Evolutionary conservation across 108 stramenopile species (phyloP).

Genomic region (Nitzschia sp.): DNA sequence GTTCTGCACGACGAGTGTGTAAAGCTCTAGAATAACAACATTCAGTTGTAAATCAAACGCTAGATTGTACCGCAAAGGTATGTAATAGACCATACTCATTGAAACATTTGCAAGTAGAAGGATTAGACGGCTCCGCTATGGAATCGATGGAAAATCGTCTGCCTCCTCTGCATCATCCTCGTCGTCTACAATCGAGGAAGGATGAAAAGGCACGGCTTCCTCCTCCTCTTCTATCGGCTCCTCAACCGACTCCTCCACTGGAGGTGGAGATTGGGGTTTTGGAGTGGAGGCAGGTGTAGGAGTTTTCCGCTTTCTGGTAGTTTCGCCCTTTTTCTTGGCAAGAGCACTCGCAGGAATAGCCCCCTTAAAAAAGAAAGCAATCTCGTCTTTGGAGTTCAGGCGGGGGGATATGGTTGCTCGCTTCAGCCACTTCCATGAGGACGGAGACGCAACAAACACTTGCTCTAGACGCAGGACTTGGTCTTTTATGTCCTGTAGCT

Average conservation of each 20-base stretch:
- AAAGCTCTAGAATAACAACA: no score
- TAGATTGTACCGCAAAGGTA: no score
- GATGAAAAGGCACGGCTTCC: not conserved
- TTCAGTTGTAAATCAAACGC: no score
- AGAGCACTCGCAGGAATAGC: constrained; percentile 26
- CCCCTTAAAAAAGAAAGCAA: constrained; percentile 30
- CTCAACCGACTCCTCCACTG: not conserved
- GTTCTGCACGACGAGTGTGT: no score
- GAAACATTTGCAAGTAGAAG: no score
- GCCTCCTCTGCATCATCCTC: constrained; percentile 3
- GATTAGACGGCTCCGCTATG: not conserved
- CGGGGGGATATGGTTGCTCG: constrained; percentile 30
- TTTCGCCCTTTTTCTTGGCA: constrained; percentile 11
- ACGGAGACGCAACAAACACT: constrained; percentile 35
- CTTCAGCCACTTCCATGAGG: constrained; percentile 38
- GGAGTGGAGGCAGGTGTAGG: constrained; percentile 12
- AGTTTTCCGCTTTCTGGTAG: constrained; percentile 15
- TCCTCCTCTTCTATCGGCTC: not conserved
- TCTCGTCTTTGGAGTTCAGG: constrained; percentile 28
- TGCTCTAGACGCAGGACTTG: constrained; percentile 35
- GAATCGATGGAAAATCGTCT: not conserved
- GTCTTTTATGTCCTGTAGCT: constrained; percentile 22
- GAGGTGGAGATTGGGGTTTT: not conserved
- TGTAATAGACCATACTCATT: no score
- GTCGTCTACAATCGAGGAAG: not conserved